Percentiles rank a stretch among this genome's conserved stretches.
Evolutionary conservation across 176 grass and related monocot species (phyloP).

Genomic region (Avena atlantica): DNA sequence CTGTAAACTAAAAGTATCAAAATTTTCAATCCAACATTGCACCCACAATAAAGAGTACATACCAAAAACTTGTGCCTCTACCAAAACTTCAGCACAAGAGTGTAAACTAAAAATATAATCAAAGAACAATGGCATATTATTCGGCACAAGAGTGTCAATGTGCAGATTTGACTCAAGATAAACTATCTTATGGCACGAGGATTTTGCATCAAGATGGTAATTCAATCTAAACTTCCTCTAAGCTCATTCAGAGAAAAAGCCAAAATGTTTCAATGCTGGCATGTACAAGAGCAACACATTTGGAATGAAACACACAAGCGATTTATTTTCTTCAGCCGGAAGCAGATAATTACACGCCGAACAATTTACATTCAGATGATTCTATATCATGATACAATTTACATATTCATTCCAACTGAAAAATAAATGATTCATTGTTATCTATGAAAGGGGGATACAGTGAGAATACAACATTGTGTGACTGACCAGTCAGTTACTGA

Average conservation of each 20-base stretch:
- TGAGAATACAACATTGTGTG: constrained; percentile 39
- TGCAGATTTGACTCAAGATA: too few species aligned
- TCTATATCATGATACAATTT: constrained; percentile 5
- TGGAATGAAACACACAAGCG: not conserved
- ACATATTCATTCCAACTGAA: constrained; percentile 5
- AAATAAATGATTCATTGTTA: constrained; percentile 46
- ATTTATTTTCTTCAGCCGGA: not conserved
- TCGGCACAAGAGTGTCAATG: too few species aligned
- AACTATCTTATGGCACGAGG: too few species aligned
- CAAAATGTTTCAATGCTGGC: not conserved
- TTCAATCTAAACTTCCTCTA: not conserved
- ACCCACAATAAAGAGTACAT: too few species aligned
- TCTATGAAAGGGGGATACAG: constrained; percentile 47
- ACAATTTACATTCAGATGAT: not conserved
- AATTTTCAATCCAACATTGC: too few species aligned
- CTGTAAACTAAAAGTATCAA: too few species aligned
- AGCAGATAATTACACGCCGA: not conserved
- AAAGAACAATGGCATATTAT: too few species aligned
- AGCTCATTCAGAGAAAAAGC: not conserved
- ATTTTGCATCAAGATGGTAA: too few species aligned
- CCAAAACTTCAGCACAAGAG: too few species aligned
- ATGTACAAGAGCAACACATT: not conserved
- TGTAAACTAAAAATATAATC: too few species aligned
- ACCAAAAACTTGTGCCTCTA: too few species aligned
- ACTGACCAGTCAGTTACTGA: constrained; percentile 44